Conservation (phyloP, 2,329 filamentous ascomycete species). For the Parascedosporium putredinis region DNA sequence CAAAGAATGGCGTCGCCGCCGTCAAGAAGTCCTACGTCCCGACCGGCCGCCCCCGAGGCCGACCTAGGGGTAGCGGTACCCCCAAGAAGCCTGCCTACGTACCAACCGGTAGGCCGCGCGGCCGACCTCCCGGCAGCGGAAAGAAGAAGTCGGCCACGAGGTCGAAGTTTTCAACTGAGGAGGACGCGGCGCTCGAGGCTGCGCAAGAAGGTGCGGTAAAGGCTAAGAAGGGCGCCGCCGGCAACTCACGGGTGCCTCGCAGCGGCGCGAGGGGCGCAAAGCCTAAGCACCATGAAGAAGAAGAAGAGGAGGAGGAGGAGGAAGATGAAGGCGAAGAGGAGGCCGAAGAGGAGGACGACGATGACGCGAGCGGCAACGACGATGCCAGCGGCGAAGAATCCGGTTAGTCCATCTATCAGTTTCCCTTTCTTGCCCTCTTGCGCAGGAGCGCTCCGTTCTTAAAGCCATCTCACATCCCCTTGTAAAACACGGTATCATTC, state of each 20-base stretch:
- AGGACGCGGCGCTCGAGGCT: slow-evolving; percentile 13
- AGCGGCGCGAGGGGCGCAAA: neutral
- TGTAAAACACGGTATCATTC: too few relatives aligned
- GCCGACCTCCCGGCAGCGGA: slow-evolving; percentile 32
- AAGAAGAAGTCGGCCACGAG: slow-evolving; percentile 14
- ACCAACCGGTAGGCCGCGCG: slow-evolving; percentile 35
- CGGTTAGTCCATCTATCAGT: slow-evolving; percentile 6
- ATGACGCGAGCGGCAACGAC: slow-evolving; percentile 10
- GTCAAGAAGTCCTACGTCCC: slow-evolving; percentile 24
- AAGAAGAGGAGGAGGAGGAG: neutral
- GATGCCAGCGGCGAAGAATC: slow-evolving; percentile 4
- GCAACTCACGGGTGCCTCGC: neutral
- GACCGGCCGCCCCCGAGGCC: slow-evolving; percentile 31
- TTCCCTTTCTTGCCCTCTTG: neutral
- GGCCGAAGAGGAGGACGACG: slow-evolving; percentile 11
- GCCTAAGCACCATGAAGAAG: neutral
- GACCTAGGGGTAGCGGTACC: slow-evolving; percentile 27
- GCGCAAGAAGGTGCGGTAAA: neutral
- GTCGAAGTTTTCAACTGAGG: neutral
- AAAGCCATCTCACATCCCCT: too few relatives aligned
- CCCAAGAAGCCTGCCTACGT: slow-evolving; percentile 21
- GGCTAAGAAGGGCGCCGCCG: neutral
- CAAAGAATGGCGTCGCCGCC: slow-evolving; percentile 15
- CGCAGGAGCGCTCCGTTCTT: too few relatives aligned
- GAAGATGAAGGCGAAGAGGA: slow-evolving; percentile 15